Conservation (phyloP, 768 basidiomycete species). For the Austroboletus eburneus region DNA sequence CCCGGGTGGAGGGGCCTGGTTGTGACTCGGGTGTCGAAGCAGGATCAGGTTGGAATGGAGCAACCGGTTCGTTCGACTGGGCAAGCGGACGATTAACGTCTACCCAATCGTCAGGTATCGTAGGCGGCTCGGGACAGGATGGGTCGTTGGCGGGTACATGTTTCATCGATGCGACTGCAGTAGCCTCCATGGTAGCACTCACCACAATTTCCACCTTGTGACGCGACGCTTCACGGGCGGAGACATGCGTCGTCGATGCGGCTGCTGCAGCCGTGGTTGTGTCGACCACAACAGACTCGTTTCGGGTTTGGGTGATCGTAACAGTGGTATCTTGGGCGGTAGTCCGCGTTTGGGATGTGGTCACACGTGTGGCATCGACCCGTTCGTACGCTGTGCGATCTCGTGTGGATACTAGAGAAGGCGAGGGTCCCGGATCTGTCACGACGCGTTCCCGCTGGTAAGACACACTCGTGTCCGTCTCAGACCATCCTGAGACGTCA, state of each 20-base stretch:
- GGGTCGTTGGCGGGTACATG: slow-evolving; percentile 8
- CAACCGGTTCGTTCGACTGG: slow-evolving; percentile 5
- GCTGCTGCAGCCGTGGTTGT: too few species aligned
- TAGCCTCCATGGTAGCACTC: background rate
- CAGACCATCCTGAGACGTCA: slow-evolving; percentile 29
- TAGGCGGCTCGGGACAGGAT: slow-evolving; percentile 18
- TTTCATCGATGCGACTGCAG: background rate
- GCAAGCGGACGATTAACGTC: slow-evolving; percentile 14
- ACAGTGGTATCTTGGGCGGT: slow-evolving; percentile 8
- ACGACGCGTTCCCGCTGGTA: slow-evolving; percentile 12
- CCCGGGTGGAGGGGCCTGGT: background rate
- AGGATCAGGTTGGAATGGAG: slow-evolving; percentile 4
- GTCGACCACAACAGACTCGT: slow-evolving; percentile 3
- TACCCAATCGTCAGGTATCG: slow-evolving; percentile 31
- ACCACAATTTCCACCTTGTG: slow-evolving; percentile 1
- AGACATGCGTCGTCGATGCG: too few species aligned
- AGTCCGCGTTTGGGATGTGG: slow-evolving; percentile 4
- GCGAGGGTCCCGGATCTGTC: slow-evolving; percentile 19
- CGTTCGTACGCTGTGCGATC: slow-evolving; percentile 11
- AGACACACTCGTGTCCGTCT: slow-evolving; percentile 27
- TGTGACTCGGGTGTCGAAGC: slow-evolving; percentile 3
- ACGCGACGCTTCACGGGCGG: too few species aligned
- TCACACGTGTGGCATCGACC: slow-evolving; percentile 10
- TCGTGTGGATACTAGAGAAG: slow-evolving; percentile 24
- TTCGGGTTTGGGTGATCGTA: slow-evolving; percentile 12